Evolutionary conservation across 805 yeast genomes (phyloP).

Genomic region (Sugiyamaella floridensis): DNA sequence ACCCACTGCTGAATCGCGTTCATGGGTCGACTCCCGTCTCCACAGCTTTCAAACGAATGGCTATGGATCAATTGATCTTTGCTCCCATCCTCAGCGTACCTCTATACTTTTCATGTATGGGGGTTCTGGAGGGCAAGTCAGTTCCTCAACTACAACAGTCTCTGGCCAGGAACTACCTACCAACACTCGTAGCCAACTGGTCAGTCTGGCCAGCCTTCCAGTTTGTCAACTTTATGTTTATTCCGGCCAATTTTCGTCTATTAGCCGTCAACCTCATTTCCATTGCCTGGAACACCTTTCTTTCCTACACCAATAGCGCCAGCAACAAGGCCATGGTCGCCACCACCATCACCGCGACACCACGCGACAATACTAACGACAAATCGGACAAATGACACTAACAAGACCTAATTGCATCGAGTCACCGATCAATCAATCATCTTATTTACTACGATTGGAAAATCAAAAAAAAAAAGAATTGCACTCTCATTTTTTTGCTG

Average conservation of each 20-base stretch:
- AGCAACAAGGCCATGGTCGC: constrained; percentile 1
- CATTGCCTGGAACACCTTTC: constrained; percentile 76
- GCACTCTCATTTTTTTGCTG: background rate
- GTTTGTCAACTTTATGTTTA: constrained; percentile 57
- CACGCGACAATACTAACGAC: too few relatives aligned
- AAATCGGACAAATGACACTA: constrained; percentile 1
- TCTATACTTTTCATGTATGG: constrained; percentile 60
- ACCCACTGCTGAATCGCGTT: constrained; percentile 42
- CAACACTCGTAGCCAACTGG: constrained; percentile 72
- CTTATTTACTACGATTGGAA: background rate
- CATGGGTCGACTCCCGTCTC: constrained; percentile 27
- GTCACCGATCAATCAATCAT: background rate
- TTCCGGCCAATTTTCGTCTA: constrained; percentile 65
- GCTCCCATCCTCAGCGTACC: constrained; percentile 71
- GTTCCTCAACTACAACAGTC: constrained; percentile 33
- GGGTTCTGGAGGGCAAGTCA: constrained; percentile 53
- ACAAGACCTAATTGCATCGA: background rate
- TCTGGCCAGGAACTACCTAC: constrained; percentile 37
- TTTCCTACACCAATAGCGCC: constrained; percentile 49
- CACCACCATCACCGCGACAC: background rate
- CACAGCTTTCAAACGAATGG: constrained; percentile 46
- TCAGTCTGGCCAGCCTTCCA: constrained; percentile 84
- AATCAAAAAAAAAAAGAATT: too few relatives aligned
- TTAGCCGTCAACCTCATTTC: constrained; percentile 64
- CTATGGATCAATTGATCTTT: constrained; percentile 65